These are phyloP conservation scores for Myriosclerotinia duriaeana DNA, from an alignment of 2,329 filamentous ascomycete genomes.

Conservation along the genomic window DNA sequence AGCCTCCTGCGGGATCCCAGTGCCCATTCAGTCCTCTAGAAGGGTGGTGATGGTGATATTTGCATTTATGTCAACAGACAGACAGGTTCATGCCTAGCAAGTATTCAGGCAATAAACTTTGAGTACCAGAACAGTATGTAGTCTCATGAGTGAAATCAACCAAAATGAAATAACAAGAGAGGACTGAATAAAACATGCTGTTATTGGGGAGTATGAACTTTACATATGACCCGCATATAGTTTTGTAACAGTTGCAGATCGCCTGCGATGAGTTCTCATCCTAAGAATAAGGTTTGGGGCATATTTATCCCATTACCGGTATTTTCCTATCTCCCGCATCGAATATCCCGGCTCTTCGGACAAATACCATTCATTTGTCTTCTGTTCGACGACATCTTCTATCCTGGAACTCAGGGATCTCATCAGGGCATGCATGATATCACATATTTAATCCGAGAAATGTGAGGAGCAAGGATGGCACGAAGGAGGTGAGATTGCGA, in stretches of 20 bases:
- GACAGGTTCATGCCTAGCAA: neutral
- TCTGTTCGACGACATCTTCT: neutral
- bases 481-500: neutral
- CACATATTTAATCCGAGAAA: neutral
- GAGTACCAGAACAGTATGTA: constrained; percentile 3
- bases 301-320: neutral
- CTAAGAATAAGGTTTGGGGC: constrained; percentile 8
- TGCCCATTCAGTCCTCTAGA: constrained; percentile 18
- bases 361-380: neutral
- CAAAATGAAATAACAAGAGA: neutral
- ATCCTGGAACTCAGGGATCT: neutral
- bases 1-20: constrained; percentile 33
- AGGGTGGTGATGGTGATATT: constrained; percentile 3
- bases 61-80: constrained; percentile 17
- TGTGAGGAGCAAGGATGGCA: constrained; percentile 17
- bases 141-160: neutral
- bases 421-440: neutral
- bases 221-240: constrained; percentile 21
- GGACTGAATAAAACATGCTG: neutral
- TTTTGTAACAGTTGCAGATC: constrained; percentile 12
- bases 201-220: constrained; percentile 13
- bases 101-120: constrained; percentile 3
- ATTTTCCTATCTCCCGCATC: constrained; percentile 1
- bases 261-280: neutral
- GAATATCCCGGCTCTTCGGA: constrained; percentile 2